phyloP scores from a whole-genome alignment of 768 basidiomycete genomes.

The Tephrocybe rancida region DNA sequence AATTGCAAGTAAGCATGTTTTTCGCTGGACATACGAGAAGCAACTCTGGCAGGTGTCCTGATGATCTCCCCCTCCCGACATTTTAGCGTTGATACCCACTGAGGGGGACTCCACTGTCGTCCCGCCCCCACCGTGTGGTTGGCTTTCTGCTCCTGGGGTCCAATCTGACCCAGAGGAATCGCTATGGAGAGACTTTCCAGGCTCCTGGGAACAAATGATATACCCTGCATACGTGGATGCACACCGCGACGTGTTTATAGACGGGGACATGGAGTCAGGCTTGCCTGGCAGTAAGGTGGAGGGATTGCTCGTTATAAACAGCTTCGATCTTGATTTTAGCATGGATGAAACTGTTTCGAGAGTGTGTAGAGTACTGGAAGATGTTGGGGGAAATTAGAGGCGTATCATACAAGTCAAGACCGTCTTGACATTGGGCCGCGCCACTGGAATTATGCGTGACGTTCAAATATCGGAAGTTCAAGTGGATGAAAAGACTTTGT shows the following conservation, averaged over 20 bases:
- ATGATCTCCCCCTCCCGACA: constrained; percentile 3
- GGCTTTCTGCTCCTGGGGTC: constrained; percentile 51
- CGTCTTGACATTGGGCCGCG: no score
- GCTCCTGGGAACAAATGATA: constrained; percentile 91
- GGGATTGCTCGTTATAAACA: constrained; percentile 60
- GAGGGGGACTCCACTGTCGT: constrained; percentile 16
- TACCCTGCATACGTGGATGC: constrained; percentile 93
- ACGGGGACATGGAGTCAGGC: constrained; percentile 78
- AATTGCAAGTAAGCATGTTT: constrained; percentile 63
- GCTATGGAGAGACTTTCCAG: constrained; percentile 88
- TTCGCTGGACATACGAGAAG: background rate
- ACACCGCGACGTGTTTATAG: constrained; percentile 69
- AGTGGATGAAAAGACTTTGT: no score
- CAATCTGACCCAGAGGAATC: constrained; percentile 83
- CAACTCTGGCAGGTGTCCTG: constrained; percentile 24
- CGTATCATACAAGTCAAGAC: no score
- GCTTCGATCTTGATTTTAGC: constrained; percentile 49
- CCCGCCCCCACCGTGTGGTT: constrained; percentile 24
- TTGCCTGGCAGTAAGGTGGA: constrained; percentile 48
- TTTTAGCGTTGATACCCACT: constrained; percentile 12
- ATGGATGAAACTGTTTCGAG: constrained; percentile 65
- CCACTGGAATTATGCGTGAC: no score
- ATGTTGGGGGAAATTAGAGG: constrained; percentile 4
- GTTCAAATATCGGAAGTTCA: no score
- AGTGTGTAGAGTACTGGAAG: constrained; percentile 50